Conservation (phyloP, 768 basidiomycete species). For the Mycena albidolilacea region DNA sequence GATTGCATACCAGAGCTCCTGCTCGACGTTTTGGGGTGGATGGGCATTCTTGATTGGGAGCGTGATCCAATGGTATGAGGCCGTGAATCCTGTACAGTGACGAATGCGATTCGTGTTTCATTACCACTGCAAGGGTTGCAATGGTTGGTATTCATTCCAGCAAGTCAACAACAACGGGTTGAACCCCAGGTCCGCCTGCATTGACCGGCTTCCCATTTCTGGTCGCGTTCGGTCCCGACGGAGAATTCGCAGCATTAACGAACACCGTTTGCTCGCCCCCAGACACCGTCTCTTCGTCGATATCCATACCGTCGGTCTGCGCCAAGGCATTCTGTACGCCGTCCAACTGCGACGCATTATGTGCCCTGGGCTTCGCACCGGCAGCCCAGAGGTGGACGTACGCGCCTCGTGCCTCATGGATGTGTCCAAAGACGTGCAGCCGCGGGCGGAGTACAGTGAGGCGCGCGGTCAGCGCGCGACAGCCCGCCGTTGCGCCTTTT, state of each 20-base stretch:
- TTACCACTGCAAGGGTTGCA: not conserved
- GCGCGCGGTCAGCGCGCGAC: constrained; percentile 60
- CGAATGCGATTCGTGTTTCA: not conserved
- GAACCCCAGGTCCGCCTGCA: constrained; percentile 59
- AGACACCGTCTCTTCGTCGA: not conserved
- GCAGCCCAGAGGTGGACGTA: constrained; percentile 56
- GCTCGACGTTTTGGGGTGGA: constrained; percentile 71
- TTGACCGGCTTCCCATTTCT: constrained; percentile 42
- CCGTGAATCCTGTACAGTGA: constrained; percentile 49
- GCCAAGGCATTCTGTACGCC: constrained; percentile 12
- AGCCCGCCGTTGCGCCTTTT: constrained; percentile 60
- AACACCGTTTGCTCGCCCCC: constrained; percentile 55
- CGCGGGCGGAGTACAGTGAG: constrained; percentile 58
- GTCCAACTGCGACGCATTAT: constrained; percentile 9
- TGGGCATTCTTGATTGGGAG: constrained; percentile 78
- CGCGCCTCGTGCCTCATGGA: constrained; percentile 75
- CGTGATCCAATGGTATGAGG: constrained; percentile 68
- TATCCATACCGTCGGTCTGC: not conserved
- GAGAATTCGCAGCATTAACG: constrained; percentile 61
- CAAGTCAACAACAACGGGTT: constrained; percentile 62
- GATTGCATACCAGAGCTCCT: constrained; percentile 65
- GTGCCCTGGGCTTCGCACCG: constrained; percentile 1
- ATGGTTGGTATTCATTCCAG: constrained; percentile 10
- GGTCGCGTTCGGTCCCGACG: constrained; percentile 47
- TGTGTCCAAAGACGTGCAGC: constrained; percentile 74